phyloP scores from a whole-genome alignment of 2,329 filamentous ascomycete species.

The Colletotrichum endophyticum region DNA sequence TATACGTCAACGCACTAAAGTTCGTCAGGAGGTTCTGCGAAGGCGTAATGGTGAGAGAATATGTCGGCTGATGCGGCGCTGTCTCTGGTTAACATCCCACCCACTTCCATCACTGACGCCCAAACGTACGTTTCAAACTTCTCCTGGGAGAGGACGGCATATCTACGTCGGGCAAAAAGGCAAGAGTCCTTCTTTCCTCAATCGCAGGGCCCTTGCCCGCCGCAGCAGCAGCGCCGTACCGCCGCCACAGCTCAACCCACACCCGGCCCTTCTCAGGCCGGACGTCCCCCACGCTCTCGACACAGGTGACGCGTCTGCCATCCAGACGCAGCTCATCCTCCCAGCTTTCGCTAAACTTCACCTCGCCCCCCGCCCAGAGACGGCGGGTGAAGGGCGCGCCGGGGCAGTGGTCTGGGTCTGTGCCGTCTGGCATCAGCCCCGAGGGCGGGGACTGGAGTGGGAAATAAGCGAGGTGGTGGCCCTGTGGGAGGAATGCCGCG shows the following conservation, averaged over 20 bases:
- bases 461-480: conserved; percentile 89
- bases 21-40: conserved; percentile 79
- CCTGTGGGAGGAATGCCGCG: conserved; percentile 55
- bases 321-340: conserved; percentile 39
- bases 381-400: conserved; percentile 74
- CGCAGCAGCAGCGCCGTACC: conserved; percentile 37
- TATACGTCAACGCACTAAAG: conserved; percentile 90
- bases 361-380: conserved; percentile 86
- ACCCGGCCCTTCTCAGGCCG: conserved; percentile 41
- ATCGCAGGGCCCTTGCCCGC: conserved; percentile 33
- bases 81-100: not conserved
- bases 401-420: conserved; percentile 80
- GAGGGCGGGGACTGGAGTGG: conserved; percentile 69
- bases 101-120: not conserved
- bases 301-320: conserved; percentile 44
- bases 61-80: conserved; percentile 35
- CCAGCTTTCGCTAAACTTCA: conserved; percentile 56
- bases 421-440: conserved; percentile 79
- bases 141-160: conserved; percentile 16
- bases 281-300: conserved; percentile 48
- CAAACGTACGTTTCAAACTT: conserved; percentile 31
- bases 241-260: conserved; percentile 56
- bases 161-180: conserved; percentile 50
- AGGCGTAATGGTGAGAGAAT: conserved; percentile 63
- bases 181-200: conserved; percentile 54